Percentiles rank a stretch among this genome's conserved stretches.
Conservation (phyloP, 495 filamentous ascomycete species). For the Articulospora tetracladia region DNA sequence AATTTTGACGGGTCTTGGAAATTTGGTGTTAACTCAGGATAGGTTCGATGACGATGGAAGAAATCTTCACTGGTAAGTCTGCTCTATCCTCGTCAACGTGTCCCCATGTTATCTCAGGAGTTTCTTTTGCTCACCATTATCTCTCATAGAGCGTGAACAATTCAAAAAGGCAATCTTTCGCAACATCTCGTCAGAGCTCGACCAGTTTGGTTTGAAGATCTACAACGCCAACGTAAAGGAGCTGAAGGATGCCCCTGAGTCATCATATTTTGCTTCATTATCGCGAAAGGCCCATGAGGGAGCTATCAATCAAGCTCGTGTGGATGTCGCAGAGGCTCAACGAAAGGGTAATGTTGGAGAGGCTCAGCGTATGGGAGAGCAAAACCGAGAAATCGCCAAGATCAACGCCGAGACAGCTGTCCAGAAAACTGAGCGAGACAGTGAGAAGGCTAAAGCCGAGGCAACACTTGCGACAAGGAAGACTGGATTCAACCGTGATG, state of each 20-base stretch:
- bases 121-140: too few species aligned
- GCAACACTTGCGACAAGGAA: constrained; percentile 66
- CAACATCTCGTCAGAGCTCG: constrained; percentile 71
- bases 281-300: constrained; percentile 80
- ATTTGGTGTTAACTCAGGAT: too few species aligned
- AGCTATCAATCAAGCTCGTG: constrained; percentile 71
- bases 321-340: constrained; percentile 77
- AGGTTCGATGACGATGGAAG: constrained; percentile 63
- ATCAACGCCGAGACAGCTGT: constrained; percentile 56
- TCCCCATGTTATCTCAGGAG: background rate
- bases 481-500: constrained; percentile 63
- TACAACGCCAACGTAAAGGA: constrained; percentile 84
- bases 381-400: constrained; percentile 76
- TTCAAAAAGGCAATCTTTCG: constrained; percentile 76
- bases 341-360: constrained; percentile 77
- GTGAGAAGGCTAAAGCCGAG: constrained; percentile 73
- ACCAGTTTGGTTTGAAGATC: constrained; percentile 68
- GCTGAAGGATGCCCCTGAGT: constrained; percentile 71
- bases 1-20: too few species aligned
- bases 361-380: constrained; percentile 69
- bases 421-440: constrained; percentile 75
- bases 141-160: constrained; percentile 61
- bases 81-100: background rate
- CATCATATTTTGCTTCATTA: constrained; percentile 74
- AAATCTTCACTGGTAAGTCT: constrained; percentile 47